Evolutionary conservation across 257 asterid genomes (phyloP).

Genomic region (Lavandula angustifolia): DNA sequence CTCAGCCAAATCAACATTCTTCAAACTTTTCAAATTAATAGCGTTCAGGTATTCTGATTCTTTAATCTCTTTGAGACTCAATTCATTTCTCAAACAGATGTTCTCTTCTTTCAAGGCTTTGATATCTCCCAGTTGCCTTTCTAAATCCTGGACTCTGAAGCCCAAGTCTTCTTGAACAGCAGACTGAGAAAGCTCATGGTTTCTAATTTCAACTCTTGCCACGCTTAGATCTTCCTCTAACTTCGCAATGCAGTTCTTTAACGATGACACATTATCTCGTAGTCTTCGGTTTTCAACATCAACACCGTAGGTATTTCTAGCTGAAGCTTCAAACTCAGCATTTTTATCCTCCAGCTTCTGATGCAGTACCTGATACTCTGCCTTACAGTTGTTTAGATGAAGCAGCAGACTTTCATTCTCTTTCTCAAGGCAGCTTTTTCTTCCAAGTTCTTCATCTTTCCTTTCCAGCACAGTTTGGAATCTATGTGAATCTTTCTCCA

Average conservation of each 20-base stretch:
- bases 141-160: slow-evolving; percentile 42
- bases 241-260: slow-evolving; percentile 45
- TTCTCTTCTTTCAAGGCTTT: slow-evolving; percentile 48
- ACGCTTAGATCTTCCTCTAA: slow-evolving; percentile 47
- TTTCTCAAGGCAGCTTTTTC: slow-evolving; percentile 52
- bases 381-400: slow-evolving; percentile 46
- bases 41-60: slow-evolving; percentile 39
- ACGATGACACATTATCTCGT: slow-evolving; percentile 33
- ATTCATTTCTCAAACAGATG: slow-evolving; percentile 48
- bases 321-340: slow-evolving; percentile 42
- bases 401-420: slow-evolving; percentile 48
- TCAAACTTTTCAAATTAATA: slow-evolving; percentile 38
- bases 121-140: slow-evolving; percentile 44
- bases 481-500: slow-evolving; percentile 44
- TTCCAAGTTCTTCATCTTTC: slow-evolving; percentile 51
- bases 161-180: slow-evolving; percentile 40
- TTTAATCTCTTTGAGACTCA: slow-evolving; percentile 40
- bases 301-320: slow-evolving; percentile 29
- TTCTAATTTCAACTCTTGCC: slow-evolving; percentile 34
- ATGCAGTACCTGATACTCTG: slow-evolving; percentile 40
- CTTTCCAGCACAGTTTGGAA: slow-evolving; percentile 52
- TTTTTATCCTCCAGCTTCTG: slow-evolving; percentile 57
- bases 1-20: slow-evolving; percentile 36
- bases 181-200: slow-evolving; percentile 42
- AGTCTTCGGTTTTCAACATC: slow-evolving; percentile 42